Evolutionary conservation across 2,329 filamentous ascomycete genomes (phyloP), one percentile per base, ranked within the genome.

Genomic region (Colletotrichum kahawae): DNA sequence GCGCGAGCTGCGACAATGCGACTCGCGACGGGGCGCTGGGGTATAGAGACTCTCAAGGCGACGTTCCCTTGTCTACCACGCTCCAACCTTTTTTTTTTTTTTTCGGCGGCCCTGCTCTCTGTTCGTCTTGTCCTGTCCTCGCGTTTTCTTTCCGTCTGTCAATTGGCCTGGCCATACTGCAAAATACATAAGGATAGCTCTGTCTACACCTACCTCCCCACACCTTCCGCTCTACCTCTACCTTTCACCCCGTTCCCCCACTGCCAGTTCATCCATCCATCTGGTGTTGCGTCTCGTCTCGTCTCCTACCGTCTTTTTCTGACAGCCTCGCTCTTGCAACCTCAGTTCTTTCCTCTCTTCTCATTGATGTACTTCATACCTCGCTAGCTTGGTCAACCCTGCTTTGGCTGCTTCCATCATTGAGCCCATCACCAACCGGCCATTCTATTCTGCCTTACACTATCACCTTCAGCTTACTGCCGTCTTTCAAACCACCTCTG

Each of bases 41-140:
- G 71, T 74, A 43, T 38, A 31, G 62, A 66, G 67, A 54, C 67
- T 66, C 36, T 33, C 48, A 33, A 62, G 71, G 62, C 71, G 71
- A 62, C 74, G 72, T 79, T 77, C 76, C 76, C 70, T 77, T 76
- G 71, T 76, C 73, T 76, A 60, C 73, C 71, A 21, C 70, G 57
- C 59, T 73, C 70, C 57, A 56, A 64, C 57, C 70, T 59, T 67
- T 76, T 70, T 65, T 67, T 51, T 67, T 27, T 27, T 59, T 67
- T 76, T 70, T 65, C 56, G 60, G 67, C 73, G 59, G 56, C 71
- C 77, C 76, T 71, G 62, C 67, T 63, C 62, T 75, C 67, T 60
- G 56, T 59, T 75, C 24, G 43, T 51, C 70, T 68, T 38, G 59
- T 74, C 66, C 60, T 67, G 31, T 62, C 62, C 56, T 54, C 69